A percentile compares a stretch with the other conserved stretches of the same genome.
phyloP scores from a whole-genome alignment of 805 yeast genomes.

The Clavispora fructus region DNA sequence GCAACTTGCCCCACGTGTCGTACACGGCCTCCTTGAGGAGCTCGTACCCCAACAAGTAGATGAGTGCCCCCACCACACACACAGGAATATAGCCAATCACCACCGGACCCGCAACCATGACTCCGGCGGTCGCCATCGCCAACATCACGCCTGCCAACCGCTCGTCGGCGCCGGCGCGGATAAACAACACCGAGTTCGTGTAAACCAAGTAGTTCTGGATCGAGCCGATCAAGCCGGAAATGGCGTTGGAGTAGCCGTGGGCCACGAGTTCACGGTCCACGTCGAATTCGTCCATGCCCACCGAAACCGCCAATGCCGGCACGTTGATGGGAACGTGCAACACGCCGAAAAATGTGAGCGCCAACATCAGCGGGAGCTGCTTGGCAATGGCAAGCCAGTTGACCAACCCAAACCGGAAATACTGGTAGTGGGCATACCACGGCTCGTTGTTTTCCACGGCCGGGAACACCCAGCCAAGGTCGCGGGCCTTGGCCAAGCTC shows the following conservation, averaged over 20 bases:
- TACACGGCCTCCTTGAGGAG: constrained; percentile 76
- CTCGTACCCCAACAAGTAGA: constrained; percentile 87
- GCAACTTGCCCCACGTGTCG: constrained; percentile 77
- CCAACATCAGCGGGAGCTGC: constrained; percentile 90
- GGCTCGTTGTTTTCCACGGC: constrained; percentile 62
- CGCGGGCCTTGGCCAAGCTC: constrained; percentile 56
- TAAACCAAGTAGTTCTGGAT: constrained; percentile 94
- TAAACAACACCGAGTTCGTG: constrained; percentile 86
- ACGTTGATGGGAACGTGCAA: constrained; percentile 96
- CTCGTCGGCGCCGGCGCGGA: constrained; percentile 91
- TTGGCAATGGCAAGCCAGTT: constrained; percentile 64
- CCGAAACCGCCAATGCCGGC: constrained; percentile 91
- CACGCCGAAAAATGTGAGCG: constrained; percentile 91
- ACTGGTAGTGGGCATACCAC: constrained; percentile 84
- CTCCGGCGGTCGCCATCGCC: constrained; percentile 71
- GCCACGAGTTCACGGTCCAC: constrained; percentile 92
- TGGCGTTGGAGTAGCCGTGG: constrained; percentile 84
- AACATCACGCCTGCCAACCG: constrained; percentile 85
- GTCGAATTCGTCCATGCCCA: constrained; percentile 79
- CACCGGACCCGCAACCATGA: constrained; percentile 85
- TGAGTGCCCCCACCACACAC: constrained; percentile 91
- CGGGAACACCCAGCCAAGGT: constrained; percentile 79
- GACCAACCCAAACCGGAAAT: constrained; percentile 66
- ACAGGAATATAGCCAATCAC: constrained; percentile 94
- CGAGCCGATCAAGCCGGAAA: constrained; percentile 81